Percentiles rank a stretch among this genome's conserved stretches.
Evolutionary conservation across 805 yeast genomes (phyloP).

Genomic region (Wickerhamomyces xylosicus): DNA sequence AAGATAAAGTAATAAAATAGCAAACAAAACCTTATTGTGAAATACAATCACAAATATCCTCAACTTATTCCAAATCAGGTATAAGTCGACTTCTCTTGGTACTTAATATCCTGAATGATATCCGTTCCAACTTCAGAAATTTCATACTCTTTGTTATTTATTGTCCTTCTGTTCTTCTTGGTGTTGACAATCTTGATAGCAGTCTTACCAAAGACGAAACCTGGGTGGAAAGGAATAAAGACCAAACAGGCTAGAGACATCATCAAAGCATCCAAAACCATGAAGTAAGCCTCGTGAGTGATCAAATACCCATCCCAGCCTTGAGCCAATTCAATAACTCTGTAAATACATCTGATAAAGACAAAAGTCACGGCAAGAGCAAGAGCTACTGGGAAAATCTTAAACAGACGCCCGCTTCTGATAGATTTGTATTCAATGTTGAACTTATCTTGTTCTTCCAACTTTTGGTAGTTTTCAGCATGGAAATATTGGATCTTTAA

Average conservation of each 20-base stretch:
- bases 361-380: conserved; percentile 41
- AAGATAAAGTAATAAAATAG: no score
- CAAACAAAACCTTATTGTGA: no score
- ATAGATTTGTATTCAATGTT: conserved; percentile 3
- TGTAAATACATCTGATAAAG: conserved; percentile 59
- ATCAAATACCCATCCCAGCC: conserved; percentile 68
- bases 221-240: conserved; percentile 55
- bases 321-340: conserved; percentile 60
- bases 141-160: conserved; percentile 6
- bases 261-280: conserved; percentile 59
- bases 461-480: background rate
- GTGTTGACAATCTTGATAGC: conserved; percentile 1
- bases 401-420: conserved; percentile 3
- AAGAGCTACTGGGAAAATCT: conserved; percentile 33
- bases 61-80: no score
- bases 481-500: conserved; percentile 20
- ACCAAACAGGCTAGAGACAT: conserved; percentile 36
- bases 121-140: background rate
- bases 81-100: no score
- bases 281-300: conserved; percentile 46
- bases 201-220: conserved; percentile 31
- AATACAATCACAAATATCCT: no score
- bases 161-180: conserved; percentile 5
- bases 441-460: conserved; percentile 1
- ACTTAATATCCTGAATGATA: no score